Evolutionary conservation across 2,329 filamentous ascomycete species (phyloP).

Genomic region (Ilyonectria robusta): DNA sequence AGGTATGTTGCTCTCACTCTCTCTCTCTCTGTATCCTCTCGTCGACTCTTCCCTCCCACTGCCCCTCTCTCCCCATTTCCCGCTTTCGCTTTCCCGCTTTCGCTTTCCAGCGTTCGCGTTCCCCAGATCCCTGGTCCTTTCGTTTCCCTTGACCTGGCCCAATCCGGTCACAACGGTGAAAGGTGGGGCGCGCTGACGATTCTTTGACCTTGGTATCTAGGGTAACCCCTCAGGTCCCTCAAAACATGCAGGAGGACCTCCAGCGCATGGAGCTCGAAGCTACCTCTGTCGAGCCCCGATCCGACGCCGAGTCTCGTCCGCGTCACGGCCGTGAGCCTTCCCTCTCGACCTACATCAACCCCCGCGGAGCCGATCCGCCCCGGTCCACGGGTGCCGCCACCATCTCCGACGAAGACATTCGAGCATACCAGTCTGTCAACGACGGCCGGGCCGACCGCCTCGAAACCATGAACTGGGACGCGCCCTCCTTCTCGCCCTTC

Average conservation of each 20-base stretch:
- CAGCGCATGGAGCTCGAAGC: conserved; percentile 91
- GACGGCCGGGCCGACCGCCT: conserved; percentile 53
- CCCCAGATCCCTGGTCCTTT: conserved; percentile 33
- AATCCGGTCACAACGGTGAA: conserved; percentile 47
- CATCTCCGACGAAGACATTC: conserved; percentile 55
- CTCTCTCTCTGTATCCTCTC: conserved; percentile 33
- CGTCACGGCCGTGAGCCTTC: conserved; percentile 61
- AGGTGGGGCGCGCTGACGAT: conserved; percentile 57
- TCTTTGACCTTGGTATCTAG: conserved; percentile 63
- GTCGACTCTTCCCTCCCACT: conserved; percentile 34
- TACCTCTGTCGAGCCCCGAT: conserved; percentile 59
- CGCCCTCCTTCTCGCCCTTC: conserved; percentile 91
- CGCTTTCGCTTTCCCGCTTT: conserved; percentile 3
- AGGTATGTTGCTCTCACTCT: conserved; percentile 59
- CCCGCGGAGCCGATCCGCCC: conserved; percentile 47
- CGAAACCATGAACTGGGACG: conserved; percentile 64
- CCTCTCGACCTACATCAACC: conserved; percentile 57
- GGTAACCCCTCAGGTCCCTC: conserved; percentile 94
- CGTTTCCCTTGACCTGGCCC: conserved; percentile 42
- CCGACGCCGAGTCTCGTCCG: conserved; percentile 49
- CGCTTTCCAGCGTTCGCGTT: conserved; percentile 16
- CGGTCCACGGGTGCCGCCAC: conserved; percentile 50
- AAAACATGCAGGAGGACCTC: conserved; percentile 96
- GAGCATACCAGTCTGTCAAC: conserved; percentile 56
- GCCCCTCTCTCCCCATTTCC: conserved; percentile 33